These are phyloP conservation scores for Avena sativa DNA, from an alignment of 176 grass and related monocot species.

Conservation along the genomic window DNA sequence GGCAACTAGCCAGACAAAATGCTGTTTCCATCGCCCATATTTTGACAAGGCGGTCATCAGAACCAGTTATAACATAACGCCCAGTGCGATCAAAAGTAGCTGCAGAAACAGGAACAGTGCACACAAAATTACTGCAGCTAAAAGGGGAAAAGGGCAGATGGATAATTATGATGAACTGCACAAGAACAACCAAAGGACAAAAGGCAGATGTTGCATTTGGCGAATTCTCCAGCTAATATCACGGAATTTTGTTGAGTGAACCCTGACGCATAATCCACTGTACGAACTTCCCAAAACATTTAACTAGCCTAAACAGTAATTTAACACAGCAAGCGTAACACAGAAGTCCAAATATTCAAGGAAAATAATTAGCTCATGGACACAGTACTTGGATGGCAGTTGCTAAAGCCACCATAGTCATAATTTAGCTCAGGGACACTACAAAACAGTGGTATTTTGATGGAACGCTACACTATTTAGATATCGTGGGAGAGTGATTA, in stretches of 20 bases:
- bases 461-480: not conserved
- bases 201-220: not conserved
- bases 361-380: not conserved
- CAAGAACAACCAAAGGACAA: not conserved
- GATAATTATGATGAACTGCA: constrained; percentile 3
- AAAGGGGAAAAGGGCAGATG: not conserved
- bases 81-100: constrained; percentile 94
- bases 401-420: not conserved
- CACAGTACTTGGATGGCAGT: not conserved
- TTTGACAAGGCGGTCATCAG: constrained; percentile 99
- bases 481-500: not conserved
- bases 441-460: constrained; percentile 1
- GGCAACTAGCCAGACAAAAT: constrained; percentile 93
- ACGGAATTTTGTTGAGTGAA: not conserved
- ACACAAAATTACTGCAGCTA: constrained; percentile 32
- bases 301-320: constrained; percentile 15
- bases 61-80: constrained; percentile 92
- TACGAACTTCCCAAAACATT: constrained; percentile 27
- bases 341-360: constrained; percentile 8
- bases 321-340: constrained; percentile 1
- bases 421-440: constrained; percentile 3
- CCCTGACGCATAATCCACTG: constrained; percentile 9
- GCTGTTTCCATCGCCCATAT: constrained; percentile 99
- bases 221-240: constrained; percentile 17
- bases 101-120: constrained; percentile 44